These are phyloP conservation scores for Candida neerlandica DNA, from an alignment of 1,139 yeast species.

Conservation along the genomic window DNA sequence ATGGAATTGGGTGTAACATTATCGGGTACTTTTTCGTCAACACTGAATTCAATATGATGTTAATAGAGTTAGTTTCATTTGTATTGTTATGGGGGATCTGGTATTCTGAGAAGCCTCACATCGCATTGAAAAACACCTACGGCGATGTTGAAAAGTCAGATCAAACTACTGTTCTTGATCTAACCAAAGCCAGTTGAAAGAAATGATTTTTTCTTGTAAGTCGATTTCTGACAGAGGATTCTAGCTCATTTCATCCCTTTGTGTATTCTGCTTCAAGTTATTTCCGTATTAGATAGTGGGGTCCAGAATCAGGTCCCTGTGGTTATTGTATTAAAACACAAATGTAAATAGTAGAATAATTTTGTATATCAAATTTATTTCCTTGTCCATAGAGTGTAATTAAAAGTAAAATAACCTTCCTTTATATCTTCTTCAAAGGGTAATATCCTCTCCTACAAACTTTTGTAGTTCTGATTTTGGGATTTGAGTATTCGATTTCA, in stretches of 20 bases:
- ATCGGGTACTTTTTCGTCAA: neutral
- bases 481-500: slow-evolving; percentile 49
- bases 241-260: no score
- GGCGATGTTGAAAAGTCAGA: neutral
- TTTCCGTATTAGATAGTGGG: no score
- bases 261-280: no score
- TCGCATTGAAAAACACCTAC: neutral
- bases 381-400: slow-evolving; percentile 21
- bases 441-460: slow-evolving; percentile 42
- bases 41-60: neutral
- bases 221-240: no score
- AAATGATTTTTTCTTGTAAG: no score
- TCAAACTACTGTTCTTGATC: no score
- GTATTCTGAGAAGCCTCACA: slow-evolving; percentile 1
- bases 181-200: no score
- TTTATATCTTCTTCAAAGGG: slow-evolving; percentile 38
- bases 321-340: no score
- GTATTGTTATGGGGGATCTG: slow-evolving; percentile 3
- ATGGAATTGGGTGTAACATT: slow-evolving; percentile 1
- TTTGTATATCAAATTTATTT: no score
- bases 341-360: no score
- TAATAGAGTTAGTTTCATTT: neutral
- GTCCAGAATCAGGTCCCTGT: no score
- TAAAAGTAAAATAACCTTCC: slow-evolving; percentile 39
- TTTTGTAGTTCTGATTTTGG: slow-evolving; percentile 36